These are phyloP conservation scores for Carex kokanica DNA, from an alignment of 176 grass and related monocot species.

Conservation along the genomic window DNA sequence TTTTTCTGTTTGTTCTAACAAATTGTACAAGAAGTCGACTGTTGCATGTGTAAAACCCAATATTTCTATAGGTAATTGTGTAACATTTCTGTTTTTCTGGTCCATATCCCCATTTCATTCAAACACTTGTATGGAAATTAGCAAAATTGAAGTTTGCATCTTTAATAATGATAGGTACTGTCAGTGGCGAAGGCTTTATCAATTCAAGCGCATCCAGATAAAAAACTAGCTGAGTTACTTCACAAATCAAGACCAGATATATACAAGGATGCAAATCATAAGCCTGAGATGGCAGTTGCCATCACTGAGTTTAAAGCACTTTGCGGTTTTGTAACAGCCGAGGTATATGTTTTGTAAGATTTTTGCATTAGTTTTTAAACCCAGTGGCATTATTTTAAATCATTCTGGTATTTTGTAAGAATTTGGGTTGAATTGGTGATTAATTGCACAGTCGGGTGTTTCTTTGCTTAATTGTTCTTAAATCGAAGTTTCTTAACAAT, in stretches of 20 bases:
- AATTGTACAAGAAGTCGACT: not conserved
- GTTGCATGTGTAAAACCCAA: not conserved
- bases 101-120: not conserved
- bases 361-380: not conserved
- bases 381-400: not conserved
- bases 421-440: not conserved
- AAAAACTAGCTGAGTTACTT: slow-evolving; percentile 63
- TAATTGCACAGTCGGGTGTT: not conserved
- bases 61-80: not conserved
- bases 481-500: not conserved
- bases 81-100: not conserved
- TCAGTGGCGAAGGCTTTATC: slow-evolving; percentile 92
- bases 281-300: slow-evolving; percentile 96
- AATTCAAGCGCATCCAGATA: slow-evolving; percentile 97
- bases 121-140: not conserved
- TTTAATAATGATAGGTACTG: slow-evolving; percentile 45
- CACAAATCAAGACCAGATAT: slow-evolving; percentile 56
- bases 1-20: not conserved
- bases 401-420: not conserved
- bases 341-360: slow-evolving; percentile 44
- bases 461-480: not conserved
- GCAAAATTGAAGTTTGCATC: not conserved
- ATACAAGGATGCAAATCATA: slow-evolving; percentile 86
- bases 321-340: slow-evolving; percentile 66
- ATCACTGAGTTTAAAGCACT: slow-evolving; percentile 85